A percentile compares a stretch with the other conserved stretches of the same genome.
These are phyloP conservation scores for Calonectria naviculata DNA, from an alignment of 2,329 filamentous ascomycete genomes.

Conservation along the genomic window DNA sequence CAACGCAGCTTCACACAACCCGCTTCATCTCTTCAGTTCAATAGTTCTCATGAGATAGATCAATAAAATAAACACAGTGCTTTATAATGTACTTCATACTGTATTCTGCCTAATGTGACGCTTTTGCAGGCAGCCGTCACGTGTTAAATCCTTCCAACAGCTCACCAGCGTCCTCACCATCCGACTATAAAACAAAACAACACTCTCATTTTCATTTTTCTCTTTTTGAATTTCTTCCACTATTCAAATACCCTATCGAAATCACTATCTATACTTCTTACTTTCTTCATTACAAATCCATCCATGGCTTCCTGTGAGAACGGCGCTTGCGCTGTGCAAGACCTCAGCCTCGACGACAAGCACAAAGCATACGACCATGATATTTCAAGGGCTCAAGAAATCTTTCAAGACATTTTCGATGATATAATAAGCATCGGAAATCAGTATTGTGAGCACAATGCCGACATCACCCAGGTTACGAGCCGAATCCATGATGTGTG, in stretches of 20 bases:
- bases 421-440: background rate
- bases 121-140: background rate
- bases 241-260: no score
- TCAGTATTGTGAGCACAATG: background rate
- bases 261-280: background rate
- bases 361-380: background rate
- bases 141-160: background rate
- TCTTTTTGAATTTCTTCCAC: no score
- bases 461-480: background rate
- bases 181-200: no score
- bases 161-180: background rate
- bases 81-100: background rate
- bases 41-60: no score
- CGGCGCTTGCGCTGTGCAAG: background rate
- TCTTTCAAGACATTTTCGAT: background rate
- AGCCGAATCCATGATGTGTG: constrained; percentile 18
- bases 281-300: background rate
- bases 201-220: no score
- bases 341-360: background rate
- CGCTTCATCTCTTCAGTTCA: no score
- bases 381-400: background rate
- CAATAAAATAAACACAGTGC: no score
- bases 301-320: background rate
- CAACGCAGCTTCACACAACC: no score
- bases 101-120: background rate